These are phyloP conservation scores for Aspergillus japonicus DNA, from an alignment of 2,329 filamentous ascomycete genomes.

Conservation along the genomic window DNA sequence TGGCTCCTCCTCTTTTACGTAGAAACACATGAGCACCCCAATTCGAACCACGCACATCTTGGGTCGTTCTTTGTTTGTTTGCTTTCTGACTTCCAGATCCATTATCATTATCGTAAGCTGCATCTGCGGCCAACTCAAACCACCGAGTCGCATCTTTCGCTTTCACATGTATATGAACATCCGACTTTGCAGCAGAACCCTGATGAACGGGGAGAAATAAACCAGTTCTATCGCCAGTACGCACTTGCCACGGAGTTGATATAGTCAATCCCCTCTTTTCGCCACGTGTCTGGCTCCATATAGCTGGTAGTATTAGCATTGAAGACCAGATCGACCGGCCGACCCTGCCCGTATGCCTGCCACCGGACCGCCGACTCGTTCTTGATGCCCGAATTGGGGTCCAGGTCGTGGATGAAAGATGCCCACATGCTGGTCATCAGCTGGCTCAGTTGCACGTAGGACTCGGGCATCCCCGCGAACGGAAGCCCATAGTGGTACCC, in stretches of 20 bases:
- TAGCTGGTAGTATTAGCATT: constrained; percentile 49
- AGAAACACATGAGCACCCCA: background rate
- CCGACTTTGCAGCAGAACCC: background rate
- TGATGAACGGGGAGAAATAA: background rate
- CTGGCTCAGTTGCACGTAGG: constrained; percentile 45
- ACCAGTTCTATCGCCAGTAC: constrained; percentile 23
- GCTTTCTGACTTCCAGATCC: background rate
- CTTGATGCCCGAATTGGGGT: constrained; percentile 43
- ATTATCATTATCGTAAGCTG: background rate
- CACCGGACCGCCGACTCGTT: constrained; percentile 33
- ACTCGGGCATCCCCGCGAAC: constrained; percentile 42
- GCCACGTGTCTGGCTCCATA: constrained; percentile 48
- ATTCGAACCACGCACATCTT: background rate
- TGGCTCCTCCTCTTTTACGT: background rate
- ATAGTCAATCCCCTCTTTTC: constrained; percentile 35
- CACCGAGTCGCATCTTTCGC: background rate
- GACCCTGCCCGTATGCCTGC: constrained; percentile 45
- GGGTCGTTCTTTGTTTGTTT: background rate
- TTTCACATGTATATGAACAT: background rate
- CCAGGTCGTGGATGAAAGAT: constrained; percentile 48
- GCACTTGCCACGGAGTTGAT: constrained; percentile 28
- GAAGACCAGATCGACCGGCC: constrained; percentile 51
- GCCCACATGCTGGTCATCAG: constrained; percentile 56
- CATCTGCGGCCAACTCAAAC: background rate
- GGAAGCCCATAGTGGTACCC: constrained; percentile 45